A percentile compares a stretch with the other conserved stretches of the same genome.
Evolutionary conservation across 164 flowering plant genomes (phyloP).

Genomic region (Aristolochia contorta): DNA sequence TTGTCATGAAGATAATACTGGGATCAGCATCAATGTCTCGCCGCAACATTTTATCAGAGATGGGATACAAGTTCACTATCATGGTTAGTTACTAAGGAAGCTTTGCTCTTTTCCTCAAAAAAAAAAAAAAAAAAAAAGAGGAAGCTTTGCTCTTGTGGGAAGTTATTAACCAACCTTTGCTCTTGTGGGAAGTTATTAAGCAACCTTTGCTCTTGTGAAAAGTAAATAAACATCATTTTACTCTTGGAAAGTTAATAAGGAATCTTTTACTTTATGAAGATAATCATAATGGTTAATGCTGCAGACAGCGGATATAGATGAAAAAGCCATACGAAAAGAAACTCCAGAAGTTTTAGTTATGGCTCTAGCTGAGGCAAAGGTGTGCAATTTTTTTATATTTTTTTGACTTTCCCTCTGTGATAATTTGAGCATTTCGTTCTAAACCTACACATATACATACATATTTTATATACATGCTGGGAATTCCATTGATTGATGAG

Average conservation of each 20-base stretch:
- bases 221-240: too few relatives aligned
- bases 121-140: too few relatives aligned
- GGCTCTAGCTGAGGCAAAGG: slow-evolving; percentile 7
- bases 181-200: neutral
- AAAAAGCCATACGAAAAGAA: slow-evolving; percentile 7
- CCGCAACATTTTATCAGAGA: slow-evolving; percentile 3
- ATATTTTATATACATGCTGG: too few relatives aligned
- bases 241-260: neutral
- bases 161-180: neutral
- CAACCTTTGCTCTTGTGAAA: neutral
- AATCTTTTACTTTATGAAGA: neutral
- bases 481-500: too few relatives aligned
- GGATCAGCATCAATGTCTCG: slow-evolving; percentile 7
- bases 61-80: slow-evolving; percentile 6
- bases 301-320: slow-evolving; percentile 8
- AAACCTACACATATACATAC: too few relatives aligned
- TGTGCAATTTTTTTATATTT: neutral
- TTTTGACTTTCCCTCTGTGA: too few relatives aligned
- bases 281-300: neutral
- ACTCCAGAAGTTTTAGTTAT: slow-evolving; percentile 1
- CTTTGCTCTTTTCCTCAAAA: neutral
- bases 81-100: neutral
- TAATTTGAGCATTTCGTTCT: too few relatives aligned
- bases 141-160: too few relatives aligned
- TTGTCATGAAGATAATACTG: slow-evolving; percentile 2